Evolutionary conservation across 108 stramenopile species (phyloP).

Genomic region (Skeletonema tropicum): DNA sequence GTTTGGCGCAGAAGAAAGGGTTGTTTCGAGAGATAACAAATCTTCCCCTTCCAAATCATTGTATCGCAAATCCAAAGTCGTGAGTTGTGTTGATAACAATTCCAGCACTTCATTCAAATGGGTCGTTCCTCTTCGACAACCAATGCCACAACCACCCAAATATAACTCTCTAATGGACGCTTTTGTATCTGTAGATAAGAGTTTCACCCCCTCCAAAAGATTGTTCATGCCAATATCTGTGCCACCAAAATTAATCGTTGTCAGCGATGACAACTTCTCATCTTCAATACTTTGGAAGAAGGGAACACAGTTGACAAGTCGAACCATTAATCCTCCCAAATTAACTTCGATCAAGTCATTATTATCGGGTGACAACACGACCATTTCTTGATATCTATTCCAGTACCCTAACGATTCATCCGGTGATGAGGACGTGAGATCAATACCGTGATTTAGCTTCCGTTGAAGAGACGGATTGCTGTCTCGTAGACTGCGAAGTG

Average conservation of each 20-base stretch:
- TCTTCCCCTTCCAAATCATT: constrained; percentile 25
- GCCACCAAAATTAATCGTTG: neutral
- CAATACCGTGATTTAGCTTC: neutral
- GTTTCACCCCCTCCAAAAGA: neutral
- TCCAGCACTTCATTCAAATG: neutral
- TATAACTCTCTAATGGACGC: neutral
- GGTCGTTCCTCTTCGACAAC: neutral
- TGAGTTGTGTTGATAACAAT: neutral
- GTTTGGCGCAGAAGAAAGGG: neutral
- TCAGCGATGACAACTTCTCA: neutral
- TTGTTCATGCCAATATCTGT: neutral
- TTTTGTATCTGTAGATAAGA: neutral
- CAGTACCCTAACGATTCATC: neutral
- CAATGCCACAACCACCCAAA: neutral
- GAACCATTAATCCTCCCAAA: neutral
- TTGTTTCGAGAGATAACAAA: constrained; percentile 6
- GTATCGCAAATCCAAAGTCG: constrained; percentile 16
- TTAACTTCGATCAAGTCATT: neutral
- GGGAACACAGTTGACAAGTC: neutral
- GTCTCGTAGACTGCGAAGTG: neutral
- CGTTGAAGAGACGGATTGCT: neutral
- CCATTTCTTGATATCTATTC: constrained; percentile 4
- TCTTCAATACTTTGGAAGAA: neutral
- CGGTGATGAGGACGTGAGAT: neutral
- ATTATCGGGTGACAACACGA: neutral